Evolutionary conservation across 371 early-diverging fungal species (phyloP), one percentile per base, ranked within the genome.

Genomic region (Actinomucor elegans): DNA sequence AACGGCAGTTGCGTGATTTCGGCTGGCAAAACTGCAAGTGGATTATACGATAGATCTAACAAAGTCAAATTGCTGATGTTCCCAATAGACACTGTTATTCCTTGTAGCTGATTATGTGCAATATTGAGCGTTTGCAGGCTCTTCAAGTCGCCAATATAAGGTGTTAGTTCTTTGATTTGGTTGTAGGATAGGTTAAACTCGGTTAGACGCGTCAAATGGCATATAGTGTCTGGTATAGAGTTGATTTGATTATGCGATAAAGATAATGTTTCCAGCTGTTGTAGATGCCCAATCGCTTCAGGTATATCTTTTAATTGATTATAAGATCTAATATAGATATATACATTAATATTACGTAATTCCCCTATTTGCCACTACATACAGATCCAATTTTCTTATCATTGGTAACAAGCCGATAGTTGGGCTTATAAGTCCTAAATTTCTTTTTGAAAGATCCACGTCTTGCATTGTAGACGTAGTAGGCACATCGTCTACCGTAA

Each of bases 31-130:
- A 41, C 31, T 10, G 18, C 12, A n/a, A 92, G 59, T 7, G 65
- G 64, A 69, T 90, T 93, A 34, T 79, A 68, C 12, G 86, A 75
- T 7, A 93, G 53, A 52, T 84, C 83, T 12, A 91, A 71, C 2
- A 64, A 41, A 15, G 72, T 69, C n/a, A 93, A 67, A 45, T 78
- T 76, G 27, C 63, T 66, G 43, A 89, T 58, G 37, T 82, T 69
- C 7, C 84, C 86, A n/a, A 90, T 84, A 47, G 83, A 83, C 8
- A 70, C 59, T 2, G 90, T 87, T 37, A 92, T 40, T 23, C 52
- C 23, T n/a, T 41, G 24, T 5, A 72, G 48, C 18, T 43, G 40
- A 33, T 72, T 72, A 21, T 57, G 40, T 0, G 47, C 36, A 3
- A 72, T 24, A 21, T 55, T 27, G 5, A 66, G 18, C 2, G 43